Evolutionary conservation across 1,139 yeast genomes (phyloP).

Genomic region (Spathaspora sp.): DNA sequence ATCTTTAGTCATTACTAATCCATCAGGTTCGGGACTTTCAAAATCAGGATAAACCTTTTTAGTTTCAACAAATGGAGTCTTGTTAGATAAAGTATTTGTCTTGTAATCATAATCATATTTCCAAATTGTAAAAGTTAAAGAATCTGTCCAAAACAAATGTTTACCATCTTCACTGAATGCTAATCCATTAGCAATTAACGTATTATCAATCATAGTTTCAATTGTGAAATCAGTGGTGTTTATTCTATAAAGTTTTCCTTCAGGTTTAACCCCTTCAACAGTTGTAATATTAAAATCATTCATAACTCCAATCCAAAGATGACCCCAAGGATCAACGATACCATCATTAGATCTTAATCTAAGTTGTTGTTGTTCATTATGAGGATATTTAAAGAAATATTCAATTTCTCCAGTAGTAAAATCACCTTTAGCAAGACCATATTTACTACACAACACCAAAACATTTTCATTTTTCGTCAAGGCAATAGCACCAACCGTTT

Average conservation of each 20-base stretch:
- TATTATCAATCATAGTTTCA: conserved; percentile 32
- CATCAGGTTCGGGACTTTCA: conserved; percentile 73
- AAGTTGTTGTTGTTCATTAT: conserved; percentile 20
- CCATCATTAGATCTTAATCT: conserved; percentile 73
- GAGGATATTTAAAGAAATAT: conserved; percentile 46
- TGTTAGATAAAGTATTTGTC: conserved; percentile 46
- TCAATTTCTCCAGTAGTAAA: conserved; percentile 43
- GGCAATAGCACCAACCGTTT: conserved; percentile 63
- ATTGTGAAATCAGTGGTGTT: conserved; percentile 33
- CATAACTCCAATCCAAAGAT: conserved; percentile 77
- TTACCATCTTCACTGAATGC: conserved; percentile 58
- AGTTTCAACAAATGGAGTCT: conserved; percentile 42
- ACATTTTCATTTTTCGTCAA: conserved; percentile 48
- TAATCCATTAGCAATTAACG: conserved; percentile 73
- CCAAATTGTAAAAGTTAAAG: conserved; percentile 59
- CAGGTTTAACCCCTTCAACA: conserved; percentile 25
- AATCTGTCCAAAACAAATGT: conserved; percentile 70
- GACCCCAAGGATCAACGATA: conserved; percentile 65
- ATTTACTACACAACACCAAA: conserved; percentile 52
- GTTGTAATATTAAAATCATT: conserved; percentile 43
- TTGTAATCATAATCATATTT: conserved; percentile 56
- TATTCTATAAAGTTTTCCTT: conserved; percentile 47
- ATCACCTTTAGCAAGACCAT: conserved; percentile 54
- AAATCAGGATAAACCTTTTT: conserved; percentile 24
- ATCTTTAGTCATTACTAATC: conserved; percentile 60